Evolutionary conservation across 1,284 basidiomycete species (phyloP), one percentile per base, ranked within the genome.

Genomic region (Coniophora puteana): DNA sequence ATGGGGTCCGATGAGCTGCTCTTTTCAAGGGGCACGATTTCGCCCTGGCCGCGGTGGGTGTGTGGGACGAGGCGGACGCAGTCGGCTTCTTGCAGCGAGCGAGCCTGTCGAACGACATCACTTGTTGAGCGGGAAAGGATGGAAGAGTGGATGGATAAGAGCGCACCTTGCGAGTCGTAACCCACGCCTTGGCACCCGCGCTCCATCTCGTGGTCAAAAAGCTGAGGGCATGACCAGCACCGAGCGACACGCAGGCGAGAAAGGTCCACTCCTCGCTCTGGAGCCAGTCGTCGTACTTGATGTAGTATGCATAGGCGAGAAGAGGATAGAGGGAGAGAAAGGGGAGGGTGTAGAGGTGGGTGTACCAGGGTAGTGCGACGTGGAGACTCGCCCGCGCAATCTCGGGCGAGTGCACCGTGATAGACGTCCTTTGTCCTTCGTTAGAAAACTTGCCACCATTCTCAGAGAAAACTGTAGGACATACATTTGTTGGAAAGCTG

Each of bases 201-300:
- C 82, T 93, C 95, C 95, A 99, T 50, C 81, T 80, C 0, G 95
- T 99, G 30, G 87, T 71, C 37, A 99, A 72, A 68, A 94, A 99
- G 57, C 88, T 92, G 42, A 99, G 76, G 1, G 93, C 93, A 64
- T 99, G 96, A 3, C 85, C 80, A 11, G 82, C 83, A 26, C 90
- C 85, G 8, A 99, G 78, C 10, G 81, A 69, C 14, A 95, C 87
- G 51, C 89, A 93, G 38, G 86, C 90, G 35, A 99, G 76, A 58
- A 99, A 99, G 0, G 95, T 94, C 89, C 90, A 95, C 61, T 94
- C 90, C 63, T 96, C 94, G 51, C 90, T 93, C 59, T 84, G 77
- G 42, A 95, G 67, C 84, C 89, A 93, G 57, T 92, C 75, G 55
- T 96, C 90, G 63, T 98, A 98, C 58, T 79, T 82, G 58, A 90